Evolutionary conservation across 2,329 filamentous ascomycete species (phyloP), one percentile per base, ranked within the genome.

Genomic region (Penicillium capsulatum): DNA sequence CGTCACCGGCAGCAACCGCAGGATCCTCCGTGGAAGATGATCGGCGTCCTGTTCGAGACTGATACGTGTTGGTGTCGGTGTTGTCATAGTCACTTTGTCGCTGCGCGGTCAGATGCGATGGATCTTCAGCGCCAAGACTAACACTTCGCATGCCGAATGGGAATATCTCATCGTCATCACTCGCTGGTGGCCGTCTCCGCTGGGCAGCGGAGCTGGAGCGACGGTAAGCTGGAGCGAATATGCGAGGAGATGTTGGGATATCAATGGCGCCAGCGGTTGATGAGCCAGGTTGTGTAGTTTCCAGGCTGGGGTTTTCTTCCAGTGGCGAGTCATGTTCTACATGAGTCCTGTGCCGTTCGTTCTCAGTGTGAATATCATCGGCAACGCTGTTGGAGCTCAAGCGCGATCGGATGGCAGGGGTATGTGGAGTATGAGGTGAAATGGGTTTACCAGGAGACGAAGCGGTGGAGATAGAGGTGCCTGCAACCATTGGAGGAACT

Each of bases 351-450:
- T 28, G 51, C 36, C 61, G 52, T 42, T 57, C 54, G 47, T 56
- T 60, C 38, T 61, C 67, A 31, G 55, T 59, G 28, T 66, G 66
- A 36, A 70, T 65, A 56, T 88, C 84, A 49, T 87, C 84, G 30
- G 81, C 81, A 44, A 92, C 87, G 36, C 86, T 92, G 58, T 94
- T 90, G 47, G 92, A 88, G 58, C 88, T 94, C 15, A 98, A 71
- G n/a, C 92, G 79, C 6, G 90, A 96, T 14, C 91, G 91, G 17
- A 97, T 88, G 8, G 90, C 89, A 3, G 92, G 92, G 0, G 89
- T 94, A 58, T 97, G 90, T 1, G 90, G 88, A 0, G 87, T 95
- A 58, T 91, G 88, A 7, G 86, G 89, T 2, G 88, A 95, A 13
- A 94, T 77, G 0, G 89, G 87, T 56, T 95, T 95, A 40, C 85